Evolutionary conservation across 495 filamentous ascomycete species (phyloP).

Genomic region (Neurospora sp.): DNA sequence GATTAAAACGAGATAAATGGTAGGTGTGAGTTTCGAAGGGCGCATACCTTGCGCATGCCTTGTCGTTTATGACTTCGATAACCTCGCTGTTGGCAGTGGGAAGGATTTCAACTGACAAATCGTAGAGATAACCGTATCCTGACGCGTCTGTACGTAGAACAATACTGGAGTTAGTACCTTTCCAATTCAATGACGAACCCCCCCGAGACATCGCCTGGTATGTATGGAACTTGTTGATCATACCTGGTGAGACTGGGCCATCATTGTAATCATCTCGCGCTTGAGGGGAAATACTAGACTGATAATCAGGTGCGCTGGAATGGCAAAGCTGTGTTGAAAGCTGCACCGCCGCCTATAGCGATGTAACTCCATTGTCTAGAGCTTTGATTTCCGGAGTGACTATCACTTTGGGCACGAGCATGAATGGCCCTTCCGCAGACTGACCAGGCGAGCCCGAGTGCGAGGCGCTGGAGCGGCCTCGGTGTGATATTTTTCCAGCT

Average conservation of each 20-base stretch:
- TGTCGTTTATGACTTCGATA: conserved; percentile 28
- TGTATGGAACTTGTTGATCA: background rate
- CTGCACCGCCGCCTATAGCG: conserved; percentile 39
- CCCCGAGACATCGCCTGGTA: background rate
- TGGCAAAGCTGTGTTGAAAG: conserved; percentile 29
- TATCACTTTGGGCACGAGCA: conserved; percentile 31
- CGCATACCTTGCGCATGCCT: conserved; percentile 15
- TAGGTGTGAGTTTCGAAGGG: background rate
- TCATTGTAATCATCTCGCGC: background rate
- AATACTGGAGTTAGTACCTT: background rate
- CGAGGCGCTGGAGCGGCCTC: background rate
- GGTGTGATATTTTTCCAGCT: background rate
- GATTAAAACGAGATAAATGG: background rate
- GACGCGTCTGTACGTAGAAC: conserved; percentile 10
- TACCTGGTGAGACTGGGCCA: background rate
- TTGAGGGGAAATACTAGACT: background rate
- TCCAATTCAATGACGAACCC: background rate
- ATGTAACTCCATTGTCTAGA: conserved; percentile 21
- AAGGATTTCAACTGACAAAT: conserved; percentile 28
- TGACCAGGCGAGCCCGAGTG: background rate
- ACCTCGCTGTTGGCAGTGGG: conserved; percentile 21
- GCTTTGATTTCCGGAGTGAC: conserved; percentile 44
- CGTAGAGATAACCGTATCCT: conserved; percentile 33
- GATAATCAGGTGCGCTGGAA: conserved; percentile 2
- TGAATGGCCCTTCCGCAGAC: conserved; percentile 12